Base-by-base conservation (phyloP, 768 basidiomycete genomes). In the Mycena rebaudengoi region DNA sequence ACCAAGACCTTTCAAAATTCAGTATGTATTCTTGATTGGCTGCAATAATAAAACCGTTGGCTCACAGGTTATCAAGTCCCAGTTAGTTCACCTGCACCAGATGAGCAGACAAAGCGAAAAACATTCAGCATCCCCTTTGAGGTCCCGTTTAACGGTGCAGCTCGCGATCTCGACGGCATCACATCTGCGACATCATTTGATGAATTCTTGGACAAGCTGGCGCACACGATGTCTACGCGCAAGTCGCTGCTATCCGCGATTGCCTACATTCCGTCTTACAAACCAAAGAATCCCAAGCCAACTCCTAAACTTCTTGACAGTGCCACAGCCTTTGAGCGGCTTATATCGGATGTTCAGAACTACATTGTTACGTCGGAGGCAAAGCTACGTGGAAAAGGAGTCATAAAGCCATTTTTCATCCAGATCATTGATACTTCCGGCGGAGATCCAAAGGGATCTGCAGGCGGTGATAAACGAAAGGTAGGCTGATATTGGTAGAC, bases 241-340 rank as follows among this genome's bases (percentile, higher is more conserved):
- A 59, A 50, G 28, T 28, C 39, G 10, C 21, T 59, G 26, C 28
- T 50, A 20, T 49, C 48, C 25, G 48, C 28, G 2, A 59, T 59
- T 28, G 39, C 57, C 0, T 70, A 67, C 32, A 43, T 65, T 12
- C 48, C 63, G 5, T 70, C 66, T 7, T 70, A 58, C 33, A 25
- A 50, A 25, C 60, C 66, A 20, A 70, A 70, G 49, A 64, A 28
- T 40, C 60, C 63, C 2, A 70, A 68, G 45, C 69, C 69, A 12
- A 25, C 60, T 44, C 69, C 66, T 2, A 70, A 70, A 57, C 55
- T 65, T 10, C 55, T 70, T 4, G 69, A 70, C 33, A 64, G 63
- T 46, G 43, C 54, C 12, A 20, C 53, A 11, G 41, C 44, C n/a
- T 69, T 65, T 62, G 40, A 40, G 20, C 51, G 32, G 12, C 50